Evolutionary conservation across 192 early-diverging fungal genomes (phyloP).

Genomic region (Rhizophlyctis rosea): DNA sequence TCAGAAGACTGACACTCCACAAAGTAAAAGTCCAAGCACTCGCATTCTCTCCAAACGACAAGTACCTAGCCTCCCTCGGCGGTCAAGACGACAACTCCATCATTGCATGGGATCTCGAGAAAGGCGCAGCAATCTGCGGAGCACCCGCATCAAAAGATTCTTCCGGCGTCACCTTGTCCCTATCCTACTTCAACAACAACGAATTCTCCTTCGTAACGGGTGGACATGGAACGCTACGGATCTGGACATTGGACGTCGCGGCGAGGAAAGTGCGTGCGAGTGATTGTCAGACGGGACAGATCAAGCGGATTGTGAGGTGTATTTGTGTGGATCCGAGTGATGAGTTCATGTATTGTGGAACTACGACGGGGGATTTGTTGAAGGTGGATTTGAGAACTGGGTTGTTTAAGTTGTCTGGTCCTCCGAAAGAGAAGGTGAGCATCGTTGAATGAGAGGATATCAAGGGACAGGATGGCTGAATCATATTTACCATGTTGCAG

Average conservation of each 20-base stretch:
- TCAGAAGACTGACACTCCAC: slow-evolving; percentile 47
- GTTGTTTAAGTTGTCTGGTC: slow-evolving; percentile 55
- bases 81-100: slow-evolving; percentile 56
- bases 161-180: slow-evolving; percentile 42
- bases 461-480: no score
- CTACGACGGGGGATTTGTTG: slow-evolving; percentile 56
- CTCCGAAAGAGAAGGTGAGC: slow-evolving; percentile 55
- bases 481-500: no score
- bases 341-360: slow-evolving; percentile 62
- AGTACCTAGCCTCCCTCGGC: slow-evolving; percentile 53
- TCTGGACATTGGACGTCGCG: slow-evolving; percentile 53
- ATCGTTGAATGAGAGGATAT: no score
- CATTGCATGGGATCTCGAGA: slow-evolving; percentile 54
- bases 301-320: slow-evolving; percentile 58
- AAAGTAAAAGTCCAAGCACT: slow-evolving; percentile 59
- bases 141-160: slow-evolving; percentile 52
- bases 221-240: slow-evolving; percentile 48
- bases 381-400: slow-evolving; percentile 46
- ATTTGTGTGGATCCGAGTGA: slow-evolving; percentile 46
- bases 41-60: slow-evolving; percentile 50
- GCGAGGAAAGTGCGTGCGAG: slow-evolving; percentile 48
- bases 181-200: slow-evolving; percentile 49
- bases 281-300: slow-evolving; percentile 54
- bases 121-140: slow-evolving; percentile 53
- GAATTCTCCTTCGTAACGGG: slow-evolving; percentile 53